Conservation (phyloP, 495 filamentous ascomycete species). For the Lophiostoma macrostomum region DNA sequence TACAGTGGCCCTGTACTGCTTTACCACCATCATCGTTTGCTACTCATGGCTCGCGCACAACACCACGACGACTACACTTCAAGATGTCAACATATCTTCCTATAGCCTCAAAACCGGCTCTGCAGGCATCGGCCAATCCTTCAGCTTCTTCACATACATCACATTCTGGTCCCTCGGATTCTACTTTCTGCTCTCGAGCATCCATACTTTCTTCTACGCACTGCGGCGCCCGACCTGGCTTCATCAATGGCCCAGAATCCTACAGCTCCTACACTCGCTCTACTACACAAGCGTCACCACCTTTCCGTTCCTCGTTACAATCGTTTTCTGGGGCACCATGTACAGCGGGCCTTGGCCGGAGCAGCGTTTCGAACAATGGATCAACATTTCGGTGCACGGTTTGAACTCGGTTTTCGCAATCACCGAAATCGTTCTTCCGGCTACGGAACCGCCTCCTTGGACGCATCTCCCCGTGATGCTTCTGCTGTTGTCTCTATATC, state of each 20-base stretch:
- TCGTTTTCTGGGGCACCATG: constrained; percentile 31
- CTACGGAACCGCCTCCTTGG: constrained; percentile 53
- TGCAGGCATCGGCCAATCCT: constrained; percentile 12
- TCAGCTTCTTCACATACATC: constrained; percentile 18
- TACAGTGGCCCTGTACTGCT: constrained; percentile 65
- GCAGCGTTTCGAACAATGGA: constrained; percentile 58
- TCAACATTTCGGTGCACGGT: constrained; percentile 67
- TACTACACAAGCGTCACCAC: constrained; percentile 62
- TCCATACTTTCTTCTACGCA: constrained; percentile 14
- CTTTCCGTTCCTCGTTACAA: constrained; percentile 62
- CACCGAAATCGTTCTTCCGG: constrained; percentile 64
- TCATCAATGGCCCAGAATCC: constrained; percentile 55
- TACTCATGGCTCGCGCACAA: constrained; percentile 12
- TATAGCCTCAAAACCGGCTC: constrained; percentile 13
- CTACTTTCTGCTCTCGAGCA: constrained; percentile 9
- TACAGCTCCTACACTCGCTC: constrained; percentile 62
- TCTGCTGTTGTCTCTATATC: constrained; percentile 63
- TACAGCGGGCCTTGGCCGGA: constrained; percentile 4
- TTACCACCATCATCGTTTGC: constrained; percentile 62
- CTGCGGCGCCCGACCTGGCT: constrained; percentile 56
- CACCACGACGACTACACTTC: background rate
- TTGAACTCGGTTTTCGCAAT: constrained; percentile 68
- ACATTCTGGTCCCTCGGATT: constrained; percentile 16
- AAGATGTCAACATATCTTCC: constrained; percentile 9
- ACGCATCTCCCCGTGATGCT: constrained; percentile 55